phyloP scores from a whole-genome alignment of 331 rosid genomes.

The Rosa hybrid region DNA sequence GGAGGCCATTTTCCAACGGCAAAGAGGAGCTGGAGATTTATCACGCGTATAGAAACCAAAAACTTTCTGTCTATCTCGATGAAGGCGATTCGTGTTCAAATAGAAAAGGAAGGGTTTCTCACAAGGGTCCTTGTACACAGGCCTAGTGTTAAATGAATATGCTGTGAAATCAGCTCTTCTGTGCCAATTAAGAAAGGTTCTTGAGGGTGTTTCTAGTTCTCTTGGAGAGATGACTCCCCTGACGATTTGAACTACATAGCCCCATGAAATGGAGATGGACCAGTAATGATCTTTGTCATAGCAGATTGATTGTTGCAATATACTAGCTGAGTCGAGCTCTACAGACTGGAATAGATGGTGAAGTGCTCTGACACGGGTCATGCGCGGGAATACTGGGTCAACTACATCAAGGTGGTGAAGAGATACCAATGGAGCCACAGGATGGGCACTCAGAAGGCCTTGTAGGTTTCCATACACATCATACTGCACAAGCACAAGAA shows the following conservation, averaged over 20 bases:
- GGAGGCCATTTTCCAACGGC: slow-evolving; percentile 65
- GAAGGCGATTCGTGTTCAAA: slow-evolving; percentile 41
- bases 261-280: slow-evolving; percentile 93
- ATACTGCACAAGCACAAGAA: slow-evolving; percentile 54
- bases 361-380: slow-evolving; percentile 47
- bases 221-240: slow-evolving; percentile 81
- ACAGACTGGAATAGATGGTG: slow-evolving; percentile 57
- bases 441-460: slow-evolving; percentile 89
- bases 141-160: slow-evolving; percentile 93
- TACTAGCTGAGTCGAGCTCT: slow-evolving; percentile 63
- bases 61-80: slow-evolving; percentile 33
- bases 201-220: slow-evolving; percentile 76
- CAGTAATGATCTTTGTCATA: slow-evolving; percentile 59
- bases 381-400: slow-evolving; percentile 74
- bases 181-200: slow-evolving; percentile 88
- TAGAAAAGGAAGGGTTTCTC: slow-evolving; percentile 74
- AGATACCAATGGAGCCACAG: slow-evolving; percentile 70
- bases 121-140: slow-evolving; percentile 72
- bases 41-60: slow-evolving; percentile 45
- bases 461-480: slow-evolving; percentile 83
- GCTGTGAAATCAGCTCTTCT: slow-evolving; percentile 77
- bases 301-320: slow-evolving; percentile 93
- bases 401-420: slow-evolving; percentile 87
- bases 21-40: slow-evolving; percentile 38
- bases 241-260: slow-evolving; percentile 74